Evolutionary conservation across 768 basidiomycete genomes (phyloP).

Genomic region (Termitomyces sp.): DNA sequence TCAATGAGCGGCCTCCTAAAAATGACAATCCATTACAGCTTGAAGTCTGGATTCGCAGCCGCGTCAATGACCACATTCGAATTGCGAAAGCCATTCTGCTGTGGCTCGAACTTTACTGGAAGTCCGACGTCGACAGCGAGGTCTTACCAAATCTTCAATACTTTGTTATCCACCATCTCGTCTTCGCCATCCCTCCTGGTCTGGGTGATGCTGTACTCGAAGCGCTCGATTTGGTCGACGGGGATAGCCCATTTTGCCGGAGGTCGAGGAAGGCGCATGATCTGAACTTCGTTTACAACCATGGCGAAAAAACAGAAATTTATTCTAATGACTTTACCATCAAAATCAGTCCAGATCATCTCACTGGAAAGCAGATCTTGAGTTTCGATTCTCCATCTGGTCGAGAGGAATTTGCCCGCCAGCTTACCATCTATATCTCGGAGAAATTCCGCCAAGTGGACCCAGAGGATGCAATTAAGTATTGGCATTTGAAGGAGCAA

Average conservation of each 20-base stretch:
- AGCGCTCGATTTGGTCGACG: slow-evolving; percentile 21
- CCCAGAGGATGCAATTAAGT: slow-evolving; percentile 35
- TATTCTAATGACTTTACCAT: not conserved
- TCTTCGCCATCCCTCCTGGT: slow-evolving; percentile 21
- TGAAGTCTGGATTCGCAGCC: slow-evolving; percentile 32
- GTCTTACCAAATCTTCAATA: slow-evolving; percentile 25
- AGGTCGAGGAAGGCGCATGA: slow-evolving; percentile 11
- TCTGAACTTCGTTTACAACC: slow-evolving; percentile 7
- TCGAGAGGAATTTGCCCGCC: slow-evolving; percentile 37
- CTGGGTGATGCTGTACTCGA: slow-evolving; percentile 21
- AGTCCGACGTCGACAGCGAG: slow-evolving; percentile 40
- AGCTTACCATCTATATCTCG: slow-evolving; percentile 35
- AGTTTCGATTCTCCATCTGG: slow-evolving; percentile 31
- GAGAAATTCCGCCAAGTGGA: slow-evolving; percentile 32
- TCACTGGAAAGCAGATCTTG: slow-evolving; percentile 20
- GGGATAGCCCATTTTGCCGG: slow-evolving; percentile 8
- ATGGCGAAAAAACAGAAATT: not conserved
- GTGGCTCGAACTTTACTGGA: slow-evolving; percentile 76
- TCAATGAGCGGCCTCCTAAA: slow-evolving; percentile 28
- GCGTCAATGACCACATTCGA: slow-evolving; percentile 47
- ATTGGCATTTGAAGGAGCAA: slow-evolving; percentile 26
- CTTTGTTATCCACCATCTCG: slow-evolving; percentile 19
- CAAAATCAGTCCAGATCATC: slow-evolving; percentile 19
- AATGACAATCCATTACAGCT: slow-evolving; percentile 26
- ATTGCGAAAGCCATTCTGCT: slow-evolving; percentile 54